These are phyloP conservation scores for Blastobotrys attinorum DNA, from an alignment of 805 yeast species.

Conservation along the genomic window DNA sequence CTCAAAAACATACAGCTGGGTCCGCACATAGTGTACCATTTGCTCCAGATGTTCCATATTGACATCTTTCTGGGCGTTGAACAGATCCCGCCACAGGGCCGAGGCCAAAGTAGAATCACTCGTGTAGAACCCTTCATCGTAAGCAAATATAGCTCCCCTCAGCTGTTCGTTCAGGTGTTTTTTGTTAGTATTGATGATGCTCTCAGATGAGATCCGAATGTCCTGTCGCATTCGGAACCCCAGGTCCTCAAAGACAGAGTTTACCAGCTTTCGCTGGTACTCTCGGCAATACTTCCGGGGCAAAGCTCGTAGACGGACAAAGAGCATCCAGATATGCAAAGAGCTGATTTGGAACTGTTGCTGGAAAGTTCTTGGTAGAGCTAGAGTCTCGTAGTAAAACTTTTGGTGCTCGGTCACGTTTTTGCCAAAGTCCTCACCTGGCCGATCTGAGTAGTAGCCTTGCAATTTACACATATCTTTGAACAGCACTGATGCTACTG, in stretches of 20 bases:
- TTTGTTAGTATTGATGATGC: constrained; percentile 76
- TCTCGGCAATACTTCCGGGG: constrained; percentile 82
- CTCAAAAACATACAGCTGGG: constrained; percentile 80
- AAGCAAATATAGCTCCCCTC: constrained; percentile 80
- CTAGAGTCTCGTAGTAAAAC: constrained; percentile 79
- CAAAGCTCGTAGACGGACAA: constrained; percentile 93
- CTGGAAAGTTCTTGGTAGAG: constrained; percentile 78
- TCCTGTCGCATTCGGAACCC: constrained; percentile 80
- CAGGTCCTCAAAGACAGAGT: constrained; percentile 82
- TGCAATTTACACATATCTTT: constrained; percentile 82
- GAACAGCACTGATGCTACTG: constrained; percentile 85
- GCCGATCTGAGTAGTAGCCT: constrained; percentile 27
- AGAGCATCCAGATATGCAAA: constrained; percentile 87
- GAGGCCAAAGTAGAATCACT: constrained; percentile 40
- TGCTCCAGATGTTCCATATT: constrained; percentile 83
- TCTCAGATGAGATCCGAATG: constrained; percentile 71
- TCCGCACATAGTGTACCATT: constrained; percentile 80
- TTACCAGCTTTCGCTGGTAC: constrained; percentile 88
- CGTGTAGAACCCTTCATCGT: constrained; percentile 83
- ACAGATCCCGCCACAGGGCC: constrained; percentile 65
- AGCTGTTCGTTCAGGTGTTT: constrained; percentile 87
- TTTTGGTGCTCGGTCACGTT: constrained; percentile 51
- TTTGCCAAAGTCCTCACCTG: constrained; percentile 3
- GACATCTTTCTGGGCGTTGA: constrained; percentile 72
- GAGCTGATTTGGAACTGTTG: constrained; percentile 94